Base-by-base conservation (phyloP, 306 rosid genomes). In the Gynostemma pentaphyllum region DNA sequence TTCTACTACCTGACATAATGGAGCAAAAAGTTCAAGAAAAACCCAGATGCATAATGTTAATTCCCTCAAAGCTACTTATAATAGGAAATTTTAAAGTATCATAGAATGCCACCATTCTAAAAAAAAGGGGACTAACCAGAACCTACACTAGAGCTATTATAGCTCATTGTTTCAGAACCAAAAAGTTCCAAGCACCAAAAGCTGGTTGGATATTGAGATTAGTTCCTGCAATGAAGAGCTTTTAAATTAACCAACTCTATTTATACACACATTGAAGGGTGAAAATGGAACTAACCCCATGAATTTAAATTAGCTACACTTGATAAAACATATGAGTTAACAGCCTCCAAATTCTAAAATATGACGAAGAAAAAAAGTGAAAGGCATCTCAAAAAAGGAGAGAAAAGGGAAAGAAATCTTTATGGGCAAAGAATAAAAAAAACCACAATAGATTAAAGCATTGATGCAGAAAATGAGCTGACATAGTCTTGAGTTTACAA, bases 171-270 rank as follows among this genome's bases (percentile, higher is more conserved):
- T 74, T 69, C 69, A 55, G 41, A 64, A 69, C 67, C 60, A 61
- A 62, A 79, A 73, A 22, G 65, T 57, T 24, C 51, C 34, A 23
- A 61, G 49, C 62, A 50, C 65, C 36, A 65, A 26, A 70, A 60
- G 57, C 70, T 68, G 75, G 27, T 66, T 74, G 62, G 56, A 62
- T 66, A 67, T 66, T 57, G 51, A 67, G 66, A 45, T 66, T 75
- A 74, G 80, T 56, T 81, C 76, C 96, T 88, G 87, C 86, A 77
- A 82, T 81, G 91, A 81, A 79, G 65, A 82, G 54, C 28, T 68
- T 19, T 44, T 76, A 68, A 74, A 71, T 67, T 68, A 74, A 77
- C 76, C 59, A 70, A 44, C 74, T 67, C 74, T 82, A 85, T 82
- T 75, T 87, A 87, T 87, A 91, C 40, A 34, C 76, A 72, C 74